Conservation (phyloP, 2,329 filamentous ascomycete species). For the Alternaria sp. region DNA sequence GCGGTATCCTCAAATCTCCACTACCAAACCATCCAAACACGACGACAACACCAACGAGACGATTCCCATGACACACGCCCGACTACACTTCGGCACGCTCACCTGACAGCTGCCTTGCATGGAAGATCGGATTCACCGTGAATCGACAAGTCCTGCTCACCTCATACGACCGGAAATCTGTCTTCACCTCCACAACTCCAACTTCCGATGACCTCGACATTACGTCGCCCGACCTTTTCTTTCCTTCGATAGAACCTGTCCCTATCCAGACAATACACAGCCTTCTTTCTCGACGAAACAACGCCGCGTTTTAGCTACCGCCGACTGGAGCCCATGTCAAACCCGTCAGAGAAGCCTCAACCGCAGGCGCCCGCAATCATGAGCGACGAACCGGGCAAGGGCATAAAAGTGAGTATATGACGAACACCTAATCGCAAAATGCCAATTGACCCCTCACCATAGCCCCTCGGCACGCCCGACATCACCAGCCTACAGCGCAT, state of each 20-base stretch:
- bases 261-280: neutral
- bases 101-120: slow-evolving; percentile 39
- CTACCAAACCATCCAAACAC: slow-evolving; percentile 24
- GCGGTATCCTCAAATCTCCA: slow-evolving; percentile 33
- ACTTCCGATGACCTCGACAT: slow-evolving; percentile 46
- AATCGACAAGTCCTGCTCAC: slow-evolving; percentile 25
- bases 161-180: slow-evolving; percentile 22
- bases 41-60: slow-evolving; percentile 28
- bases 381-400: slow-evolving; percentile 29
- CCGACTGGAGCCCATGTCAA: slow-evolving; percentile 30
- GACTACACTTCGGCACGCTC: slow-evolving; percentile 9
- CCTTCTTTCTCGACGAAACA: slow-evolving; percentile 1
- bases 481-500: slow-evolving; percentile 37
- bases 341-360: slow-evolving; percentile 30
- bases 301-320: slow-evolving; percentile 16
- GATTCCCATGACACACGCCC: slow-evolving; percentile 21
- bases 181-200: slow-evolving; percentile 27
- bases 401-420: slow-evolving; percentile 37
- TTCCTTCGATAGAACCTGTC: slow-evolving; percentile 32
- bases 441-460: slow-evolving; percentile 26
- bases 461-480: slow-evolving; percentile 30
- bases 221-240: slow-evolving; percentile 29
- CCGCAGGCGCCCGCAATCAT: slow-evolving; percentile 32
- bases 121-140: slow-evolving; percentile 35
- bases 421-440: neutral